Conservation (phyloP, 805 yeast species). For the Scheffersomyces coipomensis region DNA sequence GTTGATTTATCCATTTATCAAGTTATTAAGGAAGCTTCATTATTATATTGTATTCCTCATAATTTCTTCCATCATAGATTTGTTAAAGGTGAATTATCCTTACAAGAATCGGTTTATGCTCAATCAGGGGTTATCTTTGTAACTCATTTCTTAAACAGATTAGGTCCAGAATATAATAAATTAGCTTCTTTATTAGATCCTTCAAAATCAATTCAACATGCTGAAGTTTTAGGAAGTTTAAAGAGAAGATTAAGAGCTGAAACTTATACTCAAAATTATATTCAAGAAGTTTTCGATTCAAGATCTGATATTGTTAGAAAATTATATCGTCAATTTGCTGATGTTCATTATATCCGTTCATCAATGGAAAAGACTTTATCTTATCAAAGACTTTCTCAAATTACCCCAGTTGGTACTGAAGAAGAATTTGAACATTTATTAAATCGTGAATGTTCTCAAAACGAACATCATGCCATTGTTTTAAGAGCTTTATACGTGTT, state of each 20-base stretch:
- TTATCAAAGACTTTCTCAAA: conserved; percentile 78
- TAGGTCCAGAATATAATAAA: conserved; percentile 85
- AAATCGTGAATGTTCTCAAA: conserved; percentile 70
- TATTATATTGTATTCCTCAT: conserved; percentile 87
- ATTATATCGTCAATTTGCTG: conserved; percentile 88
- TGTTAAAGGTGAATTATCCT: conserved; percentile 72
- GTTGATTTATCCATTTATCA: conserved; percentile 81
- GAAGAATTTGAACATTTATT: conserved; percentile 72
- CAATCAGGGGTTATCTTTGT: conserved; percentile 92
- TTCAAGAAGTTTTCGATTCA: conserved; percentile 70
- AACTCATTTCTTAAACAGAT: conserved; percentile 89
- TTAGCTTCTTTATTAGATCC: conserved; percentile 64
- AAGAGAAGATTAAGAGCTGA: conserved; percentile 90
- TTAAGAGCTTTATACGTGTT: conserved; percentile 79
- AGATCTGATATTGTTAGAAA: conserved; percentile 74
- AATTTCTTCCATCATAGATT: conserved; percentile 76
- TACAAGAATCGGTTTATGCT: conserved; percentile 93
- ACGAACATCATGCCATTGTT: conserved; percentile 75
- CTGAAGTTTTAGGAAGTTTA: conserved; percentile 74
- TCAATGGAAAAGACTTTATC: conserved; percentile 77
- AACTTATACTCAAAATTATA: conserved; percentile 84
- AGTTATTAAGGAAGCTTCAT: conserved; percentile 89
- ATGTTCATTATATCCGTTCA: conserved; percentile 76
- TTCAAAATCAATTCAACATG: conserved; percentile 58
- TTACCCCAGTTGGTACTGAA: conserved; percentile 71